phyloP scores from a whole-genome alignment of 352 stramenopile species.

The Blastocystis hominis region DNA sequence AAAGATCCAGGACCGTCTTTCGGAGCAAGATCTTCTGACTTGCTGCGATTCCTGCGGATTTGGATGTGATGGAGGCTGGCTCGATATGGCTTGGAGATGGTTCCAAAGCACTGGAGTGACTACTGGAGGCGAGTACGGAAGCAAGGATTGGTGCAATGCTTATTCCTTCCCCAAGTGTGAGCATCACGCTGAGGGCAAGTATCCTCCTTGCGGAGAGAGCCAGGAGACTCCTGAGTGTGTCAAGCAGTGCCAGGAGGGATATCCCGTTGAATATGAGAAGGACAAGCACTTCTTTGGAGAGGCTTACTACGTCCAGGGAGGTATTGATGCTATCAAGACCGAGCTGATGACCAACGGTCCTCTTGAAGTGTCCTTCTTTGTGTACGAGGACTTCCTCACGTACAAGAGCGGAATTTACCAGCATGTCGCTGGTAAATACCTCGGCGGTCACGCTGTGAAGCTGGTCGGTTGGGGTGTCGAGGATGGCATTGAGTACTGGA shows the following conservation, averaged over 20 bases:
- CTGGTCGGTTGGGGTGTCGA: constrained; percentile 62
- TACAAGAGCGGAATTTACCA: constrained; percentile 59
- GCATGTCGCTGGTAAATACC: not conserved
- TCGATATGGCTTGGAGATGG: constrained; percentile 62
- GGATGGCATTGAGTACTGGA: constrained; percentile 62
- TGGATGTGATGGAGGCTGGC: constrained; percentile 65
- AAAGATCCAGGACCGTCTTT: constrained; percentile 58
- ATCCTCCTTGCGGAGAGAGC: constrained; percentile 56
- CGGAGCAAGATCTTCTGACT: constrained; percentile 62
- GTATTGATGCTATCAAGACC: constrained; percentile 61
- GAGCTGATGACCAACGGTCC: constrained; percentile 63
- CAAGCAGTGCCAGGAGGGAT: constrained; percentile 62
- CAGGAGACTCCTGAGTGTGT: constrained; percentile 61
- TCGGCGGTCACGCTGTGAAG: constrained; percentile 63
- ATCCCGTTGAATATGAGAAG: constrained; percentile 59
- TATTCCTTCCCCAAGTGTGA: constrained; percentile 64
- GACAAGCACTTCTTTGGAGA: constrained; percentile 63
- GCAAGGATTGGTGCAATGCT: constrained; percentile 61
- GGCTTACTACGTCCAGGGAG: constrained; percentile 45
- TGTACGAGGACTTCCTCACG: constrained; percentile 65
- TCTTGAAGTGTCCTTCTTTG: constrained; percentile 62
- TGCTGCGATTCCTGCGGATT: constrained; percentile 64
- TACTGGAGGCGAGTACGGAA: constrained; percentile 62
- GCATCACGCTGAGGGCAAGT: constrained; percentile 60
- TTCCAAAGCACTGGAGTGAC: constrained; percentile 63